A percentile compares a stretch with the other conserved stretches of the same genome.
phyloP scores from a whole-genome alignment of 257 asterid genomes.

The Mitragyna speciosa region DNA sequence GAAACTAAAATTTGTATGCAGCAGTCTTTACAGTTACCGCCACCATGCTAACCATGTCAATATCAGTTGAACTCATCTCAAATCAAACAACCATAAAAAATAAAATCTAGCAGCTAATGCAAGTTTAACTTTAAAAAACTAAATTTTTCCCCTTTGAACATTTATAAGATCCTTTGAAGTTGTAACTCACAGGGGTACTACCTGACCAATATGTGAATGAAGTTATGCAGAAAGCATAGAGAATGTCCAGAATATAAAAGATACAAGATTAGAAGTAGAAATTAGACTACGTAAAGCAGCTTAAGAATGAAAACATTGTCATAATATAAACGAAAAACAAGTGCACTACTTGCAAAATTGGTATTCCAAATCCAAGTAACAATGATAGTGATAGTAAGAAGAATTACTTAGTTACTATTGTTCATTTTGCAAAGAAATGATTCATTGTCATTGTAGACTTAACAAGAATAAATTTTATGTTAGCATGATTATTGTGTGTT shows the following conservation, averaged over 20 bases:
- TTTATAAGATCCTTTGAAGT: not conserved
- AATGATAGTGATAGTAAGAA: not conserved
- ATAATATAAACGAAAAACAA: not conserved
- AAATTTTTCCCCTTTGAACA: not conserved
- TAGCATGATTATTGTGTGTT: not conserved
- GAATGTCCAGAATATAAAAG: not conserved
- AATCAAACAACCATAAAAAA: not conserved
- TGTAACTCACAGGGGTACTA: not conserved
- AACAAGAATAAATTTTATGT: not conserved
- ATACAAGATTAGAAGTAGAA: not conserved
- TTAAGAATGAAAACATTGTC: not conserved
- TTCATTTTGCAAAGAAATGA: not conserved
- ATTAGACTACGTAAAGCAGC: not conserved
- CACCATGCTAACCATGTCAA: not conserved
- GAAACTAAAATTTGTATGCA: not conserved
- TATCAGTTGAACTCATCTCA: not conserved
- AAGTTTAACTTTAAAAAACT: not conserved
- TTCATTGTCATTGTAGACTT: not conserved
- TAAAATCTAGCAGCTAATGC: not conserved
- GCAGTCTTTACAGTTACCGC: no score
- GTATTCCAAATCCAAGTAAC: not conserved
- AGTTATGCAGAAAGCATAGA: not conserved
- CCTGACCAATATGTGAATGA: not conserved
- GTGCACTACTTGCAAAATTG: not conserved
- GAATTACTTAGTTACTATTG: not conserved